Evolutionary conservation across 192 early-diverging fungal species (phyloP), one percentile per base, ranked within the genome.

Genomic region (Coemansia sp.): DNA sequence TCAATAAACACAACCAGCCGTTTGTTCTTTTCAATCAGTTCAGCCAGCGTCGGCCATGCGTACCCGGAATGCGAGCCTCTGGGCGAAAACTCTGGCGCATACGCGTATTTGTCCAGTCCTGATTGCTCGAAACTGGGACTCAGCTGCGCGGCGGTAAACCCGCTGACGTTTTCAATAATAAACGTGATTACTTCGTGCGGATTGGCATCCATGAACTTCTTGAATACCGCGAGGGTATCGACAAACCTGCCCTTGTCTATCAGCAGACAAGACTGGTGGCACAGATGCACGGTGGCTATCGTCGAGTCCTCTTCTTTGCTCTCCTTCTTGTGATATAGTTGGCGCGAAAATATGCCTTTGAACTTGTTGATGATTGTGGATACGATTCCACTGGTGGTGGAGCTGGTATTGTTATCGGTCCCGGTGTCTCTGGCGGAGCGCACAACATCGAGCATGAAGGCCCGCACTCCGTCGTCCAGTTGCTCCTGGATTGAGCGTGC

Each of bases 141-240:
- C 57, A 89, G 86, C 32, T 82, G 79, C 7, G 76, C 54, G 3
- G 84, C 42, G 19, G 67, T 7, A 36, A 92, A 83, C 1, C 69
- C 83, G 47, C 73, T 85, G 8, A 82, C 66, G 65, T 93, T 92
- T 41, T 90, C 86, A 73, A 91, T 89, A 37, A 92, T 88, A 66
- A 95, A 87, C 1, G 92, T 90, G 32, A 95, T 57, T 15, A 93
- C 83, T 60, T 95, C 92, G 67, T 85, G 84, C 6, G 89, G 89
- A 58, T 95, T 88, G 12, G 58, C 51, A 12, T 90, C 84, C 55
- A 95, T 62, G 67, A 87, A 95, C 8, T 72, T 54, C 37, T 69
- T 80, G 45, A 92, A 82, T 22, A 74, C 64, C 5, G 63, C 65
- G 6, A 95, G 73, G 0, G 86, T 85, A 36, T 74, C 72, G 11